Evolutionary conservation across 1,139 yeast genomes (phyloP).

Genomic region (Kazachstania sp.): DNA sequence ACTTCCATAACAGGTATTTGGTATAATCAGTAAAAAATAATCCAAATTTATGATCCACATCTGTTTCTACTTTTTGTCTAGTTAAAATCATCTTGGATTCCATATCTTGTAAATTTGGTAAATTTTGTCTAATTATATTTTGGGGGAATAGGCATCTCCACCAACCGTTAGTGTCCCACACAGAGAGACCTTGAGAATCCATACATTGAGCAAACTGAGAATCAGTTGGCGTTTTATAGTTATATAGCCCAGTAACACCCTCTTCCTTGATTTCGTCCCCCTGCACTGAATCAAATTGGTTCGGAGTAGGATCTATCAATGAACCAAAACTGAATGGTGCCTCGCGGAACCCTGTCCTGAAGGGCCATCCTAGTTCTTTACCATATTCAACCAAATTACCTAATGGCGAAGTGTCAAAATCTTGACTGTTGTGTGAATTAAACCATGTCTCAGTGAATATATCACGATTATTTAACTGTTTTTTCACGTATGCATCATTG

Average conservation of each 20-base stretch:
- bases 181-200: slow-evolving; percentile 54
- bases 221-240: slow-evolving; percentile 55
- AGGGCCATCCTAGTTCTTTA: not conserved
- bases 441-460: not conserved
- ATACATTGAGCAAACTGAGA: slow-evolving; percentile 55
- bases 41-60: slow-evolving; percentile 34
- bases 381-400: not conserved
- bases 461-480: not conserved
- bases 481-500: slow-evolving; percentile 1
- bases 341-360: not conserved
- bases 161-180: slow-evolving; percentile 73
- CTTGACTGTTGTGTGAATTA: not conserved
- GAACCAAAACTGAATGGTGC: not conserved
- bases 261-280: slow-evolving; percentile 10
- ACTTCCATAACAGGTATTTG: slow-evolving; percentile 59
- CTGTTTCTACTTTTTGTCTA: slow-evolving; percentile 42
- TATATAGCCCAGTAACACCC: slow-evolving; percentile 39
- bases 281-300: slow-evolving; percentile 8
- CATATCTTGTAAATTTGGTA: slow-evolving; percentile 12
- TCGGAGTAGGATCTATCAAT: slow-evolving; percentile 1
- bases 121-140: slow-evolving; percentile 32
- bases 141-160: slow-evolving; percentile 86
- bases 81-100: slow-evolving; percentile 30
- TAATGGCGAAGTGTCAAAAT: not conserved
- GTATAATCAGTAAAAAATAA: slow-evolving; percentile 54